Evolutionary conservation across 148 eudicot species (phyloP).

Genomic region (Bassia scoparia): DNA sequence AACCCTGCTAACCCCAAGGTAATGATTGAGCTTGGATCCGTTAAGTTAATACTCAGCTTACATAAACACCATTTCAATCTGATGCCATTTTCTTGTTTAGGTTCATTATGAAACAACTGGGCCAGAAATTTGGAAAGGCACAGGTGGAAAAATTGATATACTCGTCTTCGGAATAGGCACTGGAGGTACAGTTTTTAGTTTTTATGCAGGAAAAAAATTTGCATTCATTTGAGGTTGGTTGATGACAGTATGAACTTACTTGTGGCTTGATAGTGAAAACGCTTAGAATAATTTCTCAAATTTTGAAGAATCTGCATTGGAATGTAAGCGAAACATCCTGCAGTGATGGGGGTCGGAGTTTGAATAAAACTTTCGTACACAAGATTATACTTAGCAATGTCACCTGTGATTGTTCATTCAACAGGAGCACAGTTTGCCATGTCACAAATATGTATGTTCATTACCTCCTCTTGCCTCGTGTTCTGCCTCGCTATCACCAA

Average conservation of each 20-base stretch:
- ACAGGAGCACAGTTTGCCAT: conserved; percentile 51
- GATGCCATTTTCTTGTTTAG: no score
- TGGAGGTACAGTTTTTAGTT: conserved; percentile 22
- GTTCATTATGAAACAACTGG: no score
- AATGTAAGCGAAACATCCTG: conserved; percentile 44
- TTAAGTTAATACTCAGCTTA: no score
- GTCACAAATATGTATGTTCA: conserved; percentile 62
- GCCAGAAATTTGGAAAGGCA: no score
- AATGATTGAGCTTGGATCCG: conserved; percentile 12
- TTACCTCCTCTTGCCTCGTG: background rate
- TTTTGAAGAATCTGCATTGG: conserved; percentile 45
- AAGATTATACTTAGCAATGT: conserved; percentile 33
- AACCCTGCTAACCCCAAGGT: conserved; percentile 27
- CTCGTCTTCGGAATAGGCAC: conserved; percentile 24
- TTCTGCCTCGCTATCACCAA: no score
- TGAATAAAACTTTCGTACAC: conserved; percentile 18
- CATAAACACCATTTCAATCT: no score
- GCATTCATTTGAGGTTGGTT: no score
- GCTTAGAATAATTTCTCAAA: conserved; percentile 43
- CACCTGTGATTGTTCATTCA: conserved; percentile 57
- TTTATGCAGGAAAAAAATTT: no score
- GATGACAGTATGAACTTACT: background rate
- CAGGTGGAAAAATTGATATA: no score
- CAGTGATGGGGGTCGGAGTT: conserved; percentile 23
- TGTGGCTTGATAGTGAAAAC: conserved; percentile 40